Evolutionary conservation across 768 basidiomycete genomes (phyloP), one percentile per base, ranked within the genome.

Genomic region (Rhodosporidiobolus odoratus): DNA sequence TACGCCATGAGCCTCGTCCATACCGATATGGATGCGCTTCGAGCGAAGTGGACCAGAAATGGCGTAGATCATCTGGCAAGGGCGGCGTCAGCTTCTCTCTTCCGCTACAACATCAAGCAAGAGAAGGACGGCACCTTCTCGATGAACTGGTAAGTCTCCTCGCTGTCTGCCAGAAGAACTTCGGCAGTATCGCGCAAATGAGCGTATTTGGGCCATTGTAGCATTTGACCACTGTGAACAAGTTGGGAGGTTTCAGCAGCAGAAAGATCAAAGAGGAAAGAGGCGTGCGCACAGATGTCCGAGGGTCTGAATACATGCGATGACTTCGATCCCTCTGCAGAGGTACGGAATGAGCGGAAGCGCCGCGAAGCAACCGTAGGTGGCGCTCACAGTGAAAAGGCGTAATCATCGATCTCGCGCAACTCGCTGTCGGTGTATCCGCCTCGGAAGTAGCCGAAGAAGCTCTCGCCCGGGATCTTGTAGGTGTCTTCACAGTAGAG

Each of bases 361-460:
- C 38, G 21, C 2, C 25, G 57, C 15, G 32, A 34, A 48, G 1
- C 27, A 38, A 12, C 25, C 13, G 32, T 32, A n/a, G 35, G 9
- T 15, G 21, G 27, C 9, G 50, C 73, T 8, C 30, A 74, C 74
- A 76, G 71, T 0, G 62, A 47, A 25, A 62, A 73, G 3, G 75
- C 75, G 50, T 73, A 76, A 45, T 76, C 75, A 48, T 76, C 75
- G 50, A 76, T 76, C 58, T 65, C 71, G 5, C 63, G 52, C 17
- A 76, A 64, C 52, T 76, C 75, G 1, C 30, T 34, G 8, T 69
- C 23, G 7, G 65, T 58, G 60, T 73, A 75, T 2, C 71, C 71
- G 0, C 75, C 75, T 40, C 75, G 66, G 66, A 76, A 75, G 64
- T 76, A 76, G 34, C 75, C 75, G 47, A 76, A 76, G 71, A 76